Base-by-base conservation (phyloP, 495 filamentous ascomycete genomes). In the Penicillium atrosanguineum region DNA sequence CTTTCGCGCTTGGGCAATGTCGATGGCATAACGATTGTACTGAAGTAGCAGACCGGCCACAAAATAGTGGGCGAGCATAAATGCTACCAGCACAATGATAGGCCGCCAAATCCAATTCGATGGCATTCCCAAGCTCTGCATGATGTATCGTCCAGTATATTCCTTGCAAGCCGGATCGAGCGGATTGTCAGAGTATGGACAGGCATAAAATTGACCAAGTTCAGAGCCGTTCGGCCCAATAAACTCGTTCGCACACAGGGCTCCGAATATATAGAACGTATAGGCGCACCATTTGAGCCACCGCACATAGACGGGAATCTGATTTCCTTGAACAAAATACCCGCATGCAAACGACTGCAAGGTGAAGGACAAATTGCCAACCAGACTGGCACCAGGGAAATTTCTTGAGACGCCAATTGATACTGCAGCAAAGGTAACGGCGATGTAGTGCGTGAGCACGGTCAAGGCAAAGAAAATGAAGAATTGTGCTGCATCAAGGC, bases 261-360 rank as follows among this genome's bases (percentile, higher is more conserved):
- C 86, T 0, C 85, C 83, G 61, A 89, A 87, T 0, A 73, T 78
- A 57, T 89, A 91, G 59, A 84, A 89, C 39, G 82, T 72, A 49
- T 69, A 78, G 11, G 75, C 74, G 11, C 70, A 70, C 74, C 74
- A 79, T 52, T 88, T 88, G 7, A 85, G 71, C 87, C 87, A 91
- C 39, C 86, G 71, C 16, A 87, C 79, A 62, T 87, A 91, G 4
- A 89, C 78, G 0, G 87, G 86, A 15, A 91, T 89, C 29, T 84
- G 83, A 36, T 85, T 79, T 11, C 77, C 68, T 56, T 90, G 86
- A 23, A 90, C 80, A 58, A 90, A 89, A 60, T 83, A 90, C 4
- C 87, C 87, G 55, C 86, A 87, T 0, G 82, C 77, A 52, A 90
- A 79, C 9, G 77, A 82, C 67, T 90, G 87, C 25, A 91, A 19